Percentiles rank a stretch among this genome's conserved stretches.
phyloP scores from a whole-genome alignment of 768 basidiomycete genomes.

The Auricularia heimuer region DNA sequence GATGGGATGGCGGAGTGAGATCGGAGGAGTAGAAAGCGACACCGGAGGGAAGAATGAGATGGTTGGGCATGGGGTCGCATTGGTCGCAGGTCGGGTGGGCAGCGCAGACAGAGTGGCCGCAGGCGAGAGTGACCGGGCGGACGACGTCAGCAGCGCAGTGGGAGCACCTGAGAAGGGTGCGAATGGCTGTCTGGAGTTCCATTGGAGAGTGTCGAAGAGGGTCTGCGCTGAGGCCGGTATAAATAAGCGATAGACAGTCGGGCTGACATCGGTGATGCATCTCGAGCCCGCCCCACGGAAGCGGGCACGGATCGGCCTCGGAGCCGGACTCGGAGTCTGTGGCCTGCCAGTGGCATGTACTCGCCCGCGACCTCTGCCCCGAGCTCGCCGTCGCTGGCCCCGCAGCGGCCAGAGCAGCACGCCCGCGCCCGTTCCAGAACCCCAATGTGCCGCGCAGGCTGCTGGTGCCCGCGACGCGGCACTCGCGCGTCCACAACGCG shows the following conservation, averaged over 20 bases:
- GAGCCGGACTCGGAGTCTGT: not conserved
- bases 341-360: not conserved
- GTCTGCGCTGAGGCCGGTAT: not conserved
- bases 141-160: slow-evolving; percentile 26
- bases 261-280: too few species aligned
- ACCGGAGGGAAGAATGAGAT: slow-evolving; percentile 7
- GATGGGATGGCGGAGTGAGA: not conserved
- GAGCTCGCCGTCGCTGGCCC: not conserved
- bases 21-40: not conserved
- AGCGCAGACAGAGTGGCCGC: slow-evolving; percentile 77
- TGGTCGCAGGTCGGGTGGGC: slow-evolving; percentile 21
- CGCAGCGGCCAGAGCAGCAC: not conserved
- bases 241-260: not conserved
- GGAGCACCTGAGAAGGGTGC: slow-evolving; percentile 31
- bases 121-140: slow-evolving; percentile 42
- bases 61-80: slow-evolving; percentile 8
- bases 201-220: not conserved
- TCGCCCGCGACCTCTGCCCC: not conserved
- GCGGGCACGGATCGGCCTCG: not conserved
- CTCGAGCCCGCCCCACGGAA: too few species aligned
- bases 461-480: not conserved
- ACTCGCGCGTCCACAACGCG: not conserved
- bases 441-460: not conserved
- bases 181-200: not conserved
- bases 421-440: not conserved